phyloP scores from a whole-genome alignment of 805 yeast species.

The Komagataella populi region DNA sequence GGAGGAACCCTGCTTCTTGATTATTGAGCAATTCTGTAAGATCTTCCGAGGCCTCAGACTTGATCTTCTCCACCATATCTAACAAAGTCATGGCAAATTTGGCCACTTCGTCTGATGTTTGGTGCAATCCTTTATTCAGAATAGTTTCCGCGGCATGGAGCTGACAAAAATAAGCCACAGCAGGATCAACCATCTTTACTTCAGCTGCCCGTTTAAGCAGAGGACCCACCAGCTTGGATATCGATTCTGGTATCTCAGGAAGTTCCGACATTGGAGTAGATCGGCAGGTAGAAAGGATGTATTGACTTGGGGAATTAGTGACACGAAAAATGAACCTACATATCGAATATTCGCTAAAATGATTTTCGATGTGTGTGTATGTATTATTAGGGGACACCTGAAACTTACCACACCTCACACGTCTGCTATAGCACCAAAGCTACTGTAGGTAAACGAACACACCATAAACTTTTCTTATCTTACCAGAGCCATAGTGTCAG shows the following conservation, averaged over 20 bases:
- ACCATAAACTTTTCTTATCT: neutral
- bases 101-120: constrained; percentile 39
- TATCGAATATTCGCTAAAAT: neutral
- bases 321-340: neutral
- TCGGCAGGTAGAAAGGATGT: neutral
- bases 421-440: neutral
- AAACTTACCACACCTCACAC: neutral
- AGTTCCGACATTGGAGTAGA: neutral
- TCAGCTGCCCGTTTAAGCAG: constrained; percentile 45
- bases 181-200: constrained; percentile 41
- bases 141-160: constrained; percentile 66
- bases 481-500: neutral
- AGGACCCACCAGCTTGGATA: constrained; percentile 25
- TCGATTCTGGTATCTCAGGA: constrained; percentile 13
- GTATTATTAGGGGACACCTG: neutral
- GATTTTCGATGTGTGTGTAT: neutral
- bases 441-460: neutral
- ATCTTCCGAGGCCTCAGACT: constrained; percentile 22
- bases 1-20: constrained; percentile 40
- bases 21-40: constrained; percentile 40
- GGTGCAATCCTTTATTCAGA: constrained; percentile 45
- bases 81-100: constrained; percentile 45
- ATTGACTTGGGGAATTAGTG: neutral
- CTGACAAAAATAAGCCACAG: constrained; percentile 60
- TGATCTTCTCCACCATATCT: constrained; percentile 55